Conservation (phyloP, 108 stramenopile genomes). For the Bacterosira constricta region DNA sequence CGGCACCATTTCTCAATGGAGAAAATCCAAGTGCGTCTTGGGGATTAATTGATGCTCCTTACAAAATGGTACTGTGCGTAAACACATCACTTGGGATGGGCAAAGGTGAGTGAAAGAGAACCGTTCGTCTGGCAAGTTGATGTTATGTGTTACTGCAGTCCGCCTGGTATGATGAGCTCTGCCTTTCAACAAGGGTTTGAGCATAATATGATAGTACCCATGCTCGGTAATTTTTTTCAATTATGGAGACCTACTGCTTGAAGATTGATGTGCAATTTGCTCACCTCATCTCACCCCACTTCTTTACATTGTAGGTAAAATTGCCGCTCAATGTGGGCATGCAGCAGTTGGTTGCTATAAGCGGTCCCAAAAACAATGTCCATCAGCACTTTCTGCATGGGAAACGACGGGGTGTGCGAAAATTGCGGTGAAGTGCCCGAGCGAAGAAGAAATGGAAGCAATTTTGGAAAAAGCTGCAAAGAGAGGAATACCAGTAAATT, state of each 20-base stretch:
- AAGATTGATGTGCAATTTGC: not conserved
- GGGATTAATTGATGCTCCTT: slow-evolving; percentile 78
- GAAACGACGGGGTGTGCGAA: slow-evolving; percentile 90
- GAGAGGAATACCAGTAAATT: slow-evolving; percentile 76
- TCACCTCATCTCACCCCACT: not conserved
- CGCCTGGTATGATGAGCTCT: slow-evolving; percentile 28
- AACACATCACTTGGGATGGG: slow-evolving; percentile 83
- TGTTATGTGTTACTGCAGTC: not conserved
- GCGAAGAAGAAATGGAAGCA: slow-evolving; percentile 73
- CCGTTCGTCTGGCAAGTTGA: not conserved
- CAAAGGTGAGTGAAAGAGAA: slow-evolving; percentile 51
- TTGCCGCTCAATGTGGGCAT: slow-evolving; percentile 92
- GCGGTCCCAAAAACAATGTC: slow-evolving; percentile 68
- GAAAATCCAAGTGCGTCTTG: slow-evolving; percentile 43
- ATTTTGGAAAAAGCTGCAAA: slow-evolving; percentile 69
- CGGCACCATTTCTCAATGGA: slow-evolving; percentile 9
- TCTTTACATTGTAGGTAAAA: slow-evolving; percentile 56
- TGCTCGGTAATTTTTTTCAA: slow-evolving; percentile 22
- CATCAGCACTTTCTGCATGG: slow-evolving; percentile 77
- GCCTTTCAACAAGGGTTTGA: slow-evolving; percentile 13
- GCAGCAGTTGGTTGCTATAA: slow-evolving; percentile 91
- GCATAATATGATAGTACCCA: too few species aligned
- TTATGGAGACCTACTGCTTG: too few species aligned
- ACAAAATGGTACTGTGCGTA: slow-evolving; percentile 87
- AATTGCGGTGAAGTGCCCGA: slow-evolving; percentile 89